Evolutionary conservation across 768 basidiomycete genomes (phyloP).

Genomic region (Xanthoconium stramineum): DNA sequence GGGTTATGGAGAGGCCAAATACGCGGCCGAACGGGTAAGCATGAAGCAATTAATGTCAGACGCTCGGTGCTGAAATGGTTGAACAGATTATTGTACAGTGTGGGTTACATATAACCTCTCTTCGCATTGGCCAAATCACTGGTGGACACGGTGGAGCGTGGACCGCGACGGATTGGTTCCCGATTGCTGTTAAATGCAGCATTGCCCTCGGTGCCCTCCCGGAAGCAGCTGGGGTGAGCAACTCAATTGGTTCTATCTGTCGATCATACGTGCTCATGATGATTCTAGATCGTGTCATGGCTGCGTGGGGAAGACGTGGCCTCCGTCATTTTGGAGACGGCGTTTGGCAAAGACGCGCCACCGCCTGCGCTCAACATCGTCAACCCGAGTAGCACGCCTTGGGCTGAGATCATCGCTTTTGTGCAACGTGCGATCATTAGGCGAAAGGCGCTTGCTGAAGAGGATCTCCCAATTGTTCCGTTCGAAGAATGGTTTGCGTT

Average conservation of each 20-base stretch:
- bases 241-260: background rate
- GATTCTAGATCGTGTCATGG: slow-evolving; percentile 38
- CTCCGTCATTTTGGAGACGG: slow-evolving; percentile 29
- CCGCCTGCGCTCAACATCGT: slow-evolving; percentile 35
- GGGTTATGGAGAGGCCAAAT: slow-evolving; percentile 50
- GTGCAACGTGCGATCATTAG: slow-evolving; percentile 20
- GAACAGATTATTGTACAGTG: slow-evolving; percentile 37
- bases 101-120: slow-evolving; percentile 33
- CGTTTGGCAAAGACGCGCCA: slow-evolving; percentile 13
- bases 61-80: background rate
- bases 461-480: slow-evolving; percentile 28
- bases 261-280: background rate
- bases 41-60: background rate
- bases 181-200: slow-evolving; percentile 38
- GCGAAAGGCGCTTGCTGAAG: background rate
- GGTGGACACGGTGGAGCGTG: slow-evolving; percentile 42
- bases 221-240: slow-evolving; percentile 33
- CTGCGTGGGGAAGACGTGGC: slow-evolving; percentile 41
- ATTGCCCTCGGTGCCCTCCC: slow-evolving; percentile 29
- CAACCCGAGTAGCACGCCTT: slow-evolving; percentile 36
- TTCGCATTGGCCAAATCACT: slow-evolving; percentile 46
- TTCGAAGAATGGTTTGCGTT: slow-evolving; percentile 34
- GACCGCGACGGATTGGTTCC: slow-evolving; percentile 47
- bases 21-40: slow-evolving; percentile 37
- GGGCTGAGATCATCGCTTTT: slow-evolving; percentile 29